Percentiles rank a stretch among this genome's conserved stretches.
phyloP scores from a whole-genome alignment of 164 flowering plant genomes.

The Protea cynaroides region DNA sequence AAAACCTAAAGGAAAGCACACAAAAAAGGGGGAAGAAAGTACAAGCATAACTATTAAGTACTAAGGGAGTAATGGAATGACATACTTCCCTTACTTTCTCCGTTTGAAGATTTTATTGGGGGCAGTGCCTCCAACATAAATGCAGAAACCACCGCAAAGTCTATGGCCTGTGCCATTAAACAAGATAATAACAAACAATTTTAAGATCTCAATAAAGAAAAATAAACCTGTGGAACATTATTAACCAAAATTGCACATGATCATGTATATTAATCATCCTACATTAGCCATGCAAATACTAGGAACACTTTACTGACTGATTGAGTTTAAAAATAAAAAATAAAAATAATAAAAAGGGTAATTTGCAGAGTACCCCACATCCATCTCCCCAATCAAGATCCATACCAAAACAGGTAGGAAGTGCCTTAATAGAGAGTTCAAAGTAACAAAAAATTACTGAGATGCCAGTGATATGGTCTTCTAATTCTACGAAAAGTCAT shows the following conservation, averaged over 20 bases:
- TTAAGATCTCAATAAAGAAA: neutral
- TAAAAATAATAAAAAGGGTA: no score
- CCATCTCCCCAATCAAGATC: no score
- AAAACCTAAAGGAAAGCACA: neutral
- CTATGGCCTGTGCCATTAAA: conserved; percentile 55
- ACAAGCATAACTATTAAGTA: neutral
- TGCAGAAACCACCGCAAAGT: conserved; percentile 68
- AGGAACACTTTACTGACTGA: no score
- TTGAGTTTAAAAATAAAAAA: no score
- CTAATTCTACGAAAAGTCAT: no score
- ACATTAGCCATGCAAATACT: neutral
- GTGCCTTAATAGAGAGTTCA: no score
- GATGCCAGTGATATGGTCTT: no score
- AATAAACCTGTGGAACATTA: neutral
- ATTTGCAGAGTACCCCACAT: no score
- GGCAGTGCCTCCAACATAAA: conserved; percentile 71
- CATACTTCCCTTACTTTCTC: conserved; percentile 42
- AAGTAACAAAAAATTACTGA: no score
- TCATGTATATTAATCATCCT: neutral
- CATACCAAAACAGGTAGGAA: no score
- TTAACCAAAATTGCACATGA: no score
- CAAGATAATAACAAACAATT: neutral
- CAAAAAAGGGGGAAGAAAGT: neutral
- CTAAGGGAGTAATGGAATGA: neutral
- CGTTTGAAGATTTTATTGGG: conserved; percentile 32